Conservation (phyloP, 139 green algal genomes). For the Chlorella sp. region DNA sequence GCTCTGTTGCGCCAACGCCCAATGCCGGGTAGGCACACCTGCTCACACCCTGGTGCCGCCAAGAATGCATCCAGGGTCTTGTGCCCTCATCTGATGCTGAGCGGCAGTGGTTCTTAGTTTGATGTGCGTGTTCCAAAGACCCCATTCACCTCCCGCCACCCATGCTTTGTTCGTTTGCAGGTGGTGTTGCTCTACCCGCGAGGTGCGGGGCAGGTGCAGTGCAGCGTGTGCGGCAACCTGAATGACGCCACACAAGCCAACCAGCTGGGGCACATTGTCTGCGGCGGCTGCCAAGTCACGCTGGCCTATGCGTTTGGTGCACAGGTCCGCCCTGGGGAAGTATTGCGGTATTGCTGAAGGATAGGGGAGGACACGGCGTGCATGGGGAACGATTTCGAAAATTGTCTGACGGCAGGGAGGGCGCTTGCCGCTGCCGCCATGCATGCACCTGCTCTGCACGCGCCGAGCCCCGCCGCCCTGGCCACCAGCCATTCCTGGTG, state of each 20-base stretch:
- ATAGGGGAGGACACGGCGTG: no score
- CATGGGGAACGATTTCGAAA: background rate
- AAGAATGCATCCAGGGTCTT: no score
- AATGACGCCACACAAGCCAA: constrained; percentile 76
- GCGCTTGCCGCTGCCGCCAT: no score
- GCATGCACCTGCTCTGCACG: no score
- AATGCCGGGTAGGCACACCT: constrained; percentile 59
- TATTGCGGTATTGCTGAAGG: no score
- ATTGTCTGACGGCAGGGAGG: background rate
- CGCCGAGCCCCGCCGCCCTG: no score
- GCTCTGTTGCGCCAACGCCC: constrained; percentile 83
- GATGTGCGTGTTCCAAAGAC: no score
- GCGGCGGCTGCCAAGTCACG: constrained; percentile 86
- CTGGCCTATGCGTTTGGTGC: constrained; percentile 92
- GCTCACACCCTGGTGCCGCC: no score
- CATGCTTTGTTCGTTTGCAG: no score
- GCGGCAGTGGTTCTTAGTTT: no score
- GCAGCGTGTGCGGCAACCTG: constrained; percentile 87
- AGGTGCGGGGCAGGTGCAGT: constrained; percentile 77
- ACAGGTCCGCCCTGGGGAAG: constrained; percentile 30
- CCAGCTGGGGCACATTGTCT: constrained; percentile 87
- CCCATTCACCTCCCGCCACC: no score
- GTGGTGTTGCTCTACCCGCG: constrained; percentile 92
- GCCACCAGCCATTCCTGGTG: background rate
- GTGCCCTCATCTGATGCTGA: no score